Evolutionary conservation across 495 filamentous ascomycete genomes (phyloP), one percentile per base, ranked within the genome.

Genomic region (Penicillium flavigenum): DNA sequence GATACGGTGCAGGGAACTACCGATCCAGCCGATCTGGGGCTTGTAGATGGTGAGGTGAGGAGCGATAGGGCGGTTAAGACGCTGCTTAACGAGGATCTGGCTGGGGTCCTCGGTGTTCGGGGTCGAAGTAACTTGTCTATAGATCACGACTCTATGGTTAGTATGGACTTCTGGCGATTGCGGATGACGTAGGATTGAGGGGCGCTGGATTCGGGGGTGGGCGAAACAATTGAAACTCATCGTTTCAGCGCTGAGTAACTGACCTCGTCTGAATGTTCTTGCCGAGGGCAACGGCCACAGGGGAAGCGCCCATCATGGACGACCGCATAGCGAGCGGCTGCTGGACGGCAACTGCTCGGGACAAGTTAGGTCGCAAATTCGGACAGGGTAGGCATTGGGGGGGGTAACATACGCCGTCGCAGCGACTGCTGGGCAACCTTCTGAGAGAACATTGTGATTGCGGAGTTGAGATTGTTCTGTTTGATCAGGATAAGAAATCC

Each of bases 41-140:
- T 84, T 80, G 83, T 98, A 99, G 83, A 96, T 92, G 58, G 73
- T 65, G 51, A 99, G 85, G 71, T 99, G 93, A 43, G 94, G 94
- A 38, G 91, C 79, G 58, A 95, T 81, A 63, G 94, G 94, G 47
- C 94, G 95, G 64, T 78, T 68, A 56, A 87, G 85, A 63, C 94
- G 94, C 75, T 99, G 94, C 60, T 83, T 76, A 60, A 81, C 84
- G 71, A 98, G 92, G 77, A 97, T 86, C 61, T 84, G 66, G 70
- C 81, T 72, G 52, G 77, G 82, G 62, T 90, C 86, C 59, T 74
- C 64, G 49, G 79, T 69, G 56, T 79, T 79, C 56, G 88, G 65
- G 60, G 81, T 80, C 53, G 85, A 70, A 31, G 88, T 89, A 39
- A 84, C 73, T 64, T 81, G 63, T 63, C 67, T 76, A 58, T 51